Conservation (phyloP, 208 protist species). For the Entamoeba invadens region DNA sequence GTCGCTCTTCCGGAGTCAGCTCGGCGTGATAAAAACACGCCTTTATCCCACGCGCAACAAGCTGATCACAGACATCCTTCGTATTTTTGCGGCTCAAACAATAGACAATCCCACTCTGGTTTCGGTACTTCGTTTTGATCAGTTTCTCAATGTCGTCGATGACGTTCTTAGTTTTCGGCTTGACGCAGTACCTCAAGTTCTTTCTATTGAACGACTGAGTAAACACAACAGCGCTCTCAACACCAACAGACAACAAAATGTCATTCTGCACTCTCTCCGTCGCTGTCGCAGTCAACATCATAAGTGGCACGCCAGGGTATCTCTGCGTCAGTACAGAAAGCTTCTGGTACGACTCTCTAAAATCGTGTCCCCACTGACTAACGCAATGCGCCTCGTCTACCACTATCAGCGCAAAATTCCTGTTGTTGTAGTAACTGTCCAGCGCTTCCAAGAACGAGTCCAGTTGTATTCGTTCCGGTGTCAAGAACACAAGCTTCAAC, state of each 20-base stretch:
- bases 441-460: background rate
- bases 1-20: conserved; percentile 4
- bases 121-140: background rate
- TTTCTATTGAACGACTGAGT: conserved; percentile 37
- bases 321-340: conserved; percentile 7
- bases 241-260: conserved; percentile 26
- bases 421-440: background rate
- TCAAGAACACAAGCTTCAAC: conserved; percentile 42
- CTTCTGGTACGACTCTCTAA: conserved; percentile 34
- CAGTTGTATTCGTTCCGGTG: conserved; percentile 36
- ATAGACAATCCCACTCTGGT: background rate
- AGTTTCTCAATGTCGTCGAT: background rate
- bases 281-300: conserved; percentile 47
- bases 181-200: conserved; percentile 41
- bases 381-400: conserved; percentile 40
- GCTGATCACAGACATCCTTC: background rate
- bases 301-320: conserved; percentile 35
- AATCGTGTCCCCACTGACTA: conserved; percentile 44
- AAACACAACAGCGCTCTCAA: conserved; percentile 24
- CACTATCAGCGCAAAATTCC: background rate
- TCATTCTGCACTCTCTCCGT: conserved; percentile 31
- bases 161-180: background rate
- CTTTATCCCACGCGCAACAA: conserved; percentile 10
- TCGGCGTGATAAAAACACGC: conserved; percentile 37
- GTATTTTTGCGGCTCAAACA: background rate